Base-by-base conservation (phyloP, 2,329 filamentous ascomycete genomes). In the Trichoderma sp. region DNA sequence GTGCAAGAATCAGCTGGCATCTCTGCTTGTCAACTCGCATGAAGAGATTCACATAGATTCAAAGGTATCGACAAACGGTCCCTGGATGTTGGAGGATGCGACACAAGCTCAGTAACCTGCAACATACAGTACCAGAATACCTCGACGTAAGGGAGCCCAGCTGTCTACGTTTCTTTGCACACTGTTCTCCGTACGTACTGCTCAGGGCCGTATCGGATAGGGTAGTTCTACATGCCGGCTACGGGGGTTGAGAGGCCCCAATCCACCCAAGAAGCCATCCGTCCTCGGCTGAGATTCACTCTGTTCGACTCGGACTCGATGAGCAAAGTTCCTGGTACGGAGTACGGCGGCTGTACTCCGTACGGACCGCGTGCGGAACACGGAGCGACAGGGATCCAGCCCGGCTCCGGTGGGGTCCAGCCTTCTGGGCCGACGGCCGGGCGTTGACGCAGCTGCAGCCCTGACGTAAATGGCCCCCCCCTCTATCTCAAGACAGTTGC, bases 401-500 rank as follows among this genome's bases (percentile, higher is more conserved):
- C 65, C 65, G 65, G 65, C 26, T 61, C 60, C 60, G 54, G 58
- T 60, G 64, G 64, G 64, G 43, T 39, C 26, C n/a, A 47, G 64
- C 54, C 28, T 48, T 63, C 41, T 55, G 43, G 56, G 61, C 60
- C 54, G 65, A 64, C 59, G 63, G 57, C 61, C 65, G 65, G 64
- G 65, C 19, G 65, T 66, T 55, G 50, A 64, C 14, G 61, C 65
- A 66, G 60, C 30, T 64, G 64, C 61, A 64, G 60, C 45, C 61
- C 60, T 66, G 65, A 66, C 65, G 65, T 66, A 66, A 60, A 45
- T 58, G 58, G 50, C 50, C 45, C 51, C 34, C 50, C 57, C 34
- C 39, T 55, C 30, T 28, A 28, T 28, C 28, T 34, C 9, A 34
- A 34, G 9, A 10, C 30, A 6, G 30, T 34, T 34, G 30, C 30